Evolutionary conservation across 768 basidiomycete genomes (phyloP), one percentile per base, ranked within the genome.

Genomic region (Leccinum longicurvipes): DNA sequence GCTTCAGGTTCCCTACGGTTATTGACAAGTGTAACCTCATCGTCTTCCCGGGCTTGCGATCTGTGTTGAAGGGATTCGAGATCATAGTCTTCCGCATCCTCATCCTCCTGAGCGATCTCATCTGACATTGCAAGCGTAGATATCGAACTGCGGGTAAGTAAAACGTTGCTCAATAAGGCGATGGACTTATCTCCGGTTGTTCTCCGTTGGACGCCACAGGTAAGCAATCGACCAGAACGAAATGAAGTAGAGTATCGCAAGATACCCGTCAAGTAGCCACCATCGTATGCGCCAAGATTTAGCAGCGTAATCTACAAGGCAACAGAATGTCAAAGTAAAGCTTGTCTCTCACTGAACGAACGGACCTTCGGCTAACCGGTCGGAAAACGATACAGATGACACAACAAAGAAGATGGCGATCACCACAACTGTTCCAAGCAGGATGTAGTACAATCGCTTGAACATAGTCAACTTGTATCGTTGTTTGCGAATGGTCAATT

Each of bases 221-320:
- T 84, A 97, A 2, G 91, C 84, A 59, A 98, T 93, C 10, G 82
- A 76, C 57, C 76, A 74, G 71, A 98, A 98, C 31, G 87, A 84
- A 27, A 79, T 74, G 46, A 97, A 81, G 70, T 96, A 98, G 24
- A 98, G 83, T 46, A 95, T 79, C 2, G 91, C 85, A 45, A 98
- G 80, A 79, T 93, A 98, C 17, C 95, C 97, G 65, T 99, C 97
- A 41, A 99, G 79, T 6, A 99, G 77, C 89, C 93, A 93, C 97
- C 97, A 99, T 47, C 95, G 86, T 53, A 82, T 79, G 56, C 79
- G 82, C 94, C 94, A 98, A 17, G 91, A 87, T 58, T 86, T 89
- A 6, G 93, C 89, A 15, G 93, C 90, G 67, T 95, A 98, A 69
- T 96, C 93, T 94, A 53, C 4, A 34, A 21, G n/a, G 41, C 51